Base-by-base conservation (phyloP, 176 grass and related monocot species). In the Oryza australiensis region DNA sequence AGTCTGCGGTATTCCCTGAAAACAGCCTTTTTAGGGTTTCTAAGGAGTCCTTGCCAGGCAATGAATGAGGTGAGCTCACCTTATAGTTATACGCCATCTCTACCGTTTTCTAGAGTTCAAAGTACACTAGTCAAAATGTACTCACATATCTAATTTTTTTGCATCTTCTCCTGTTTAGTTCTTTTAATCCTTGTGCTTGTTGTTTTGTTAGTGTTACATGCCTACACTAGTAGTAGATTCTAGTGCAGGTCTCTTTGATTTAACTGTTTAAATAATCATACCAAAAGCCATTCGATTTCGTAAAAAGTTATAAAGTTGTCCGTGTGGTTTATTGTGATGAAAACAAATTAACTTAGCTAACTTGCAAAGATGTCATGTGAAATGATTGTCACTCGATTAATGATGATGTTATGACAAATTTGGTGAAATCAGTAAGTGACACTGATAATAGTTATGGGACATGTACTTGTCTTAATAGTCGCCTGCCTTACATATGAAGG, bases 1-100 rank as follows among this genome's bases (percentile, higher is more conserved):
- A 99, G 97, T 83, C 89, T 99, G 68, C 86, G 78, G 26, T 96
- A 90, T 79, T 88, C 89, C 45, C 38, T 99, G 83, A 91, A 86
- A 77, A 81, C 83, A 63, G 87, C 82, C 13, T 87, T 94, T 92
- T 83, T 94, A 89, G 97, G 93, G 63, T 99, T 99, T 87, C 55
- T 99, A 82, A 86, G 87, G 66, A 90, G 87, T 72, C 88, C 87
- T 86, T 89, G 86, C 82, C 91, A 88, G 66, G 88, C 59, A 71
- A 90, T 96, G 73, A 77, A 88, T 72, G 91, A 99, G 87, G 97
- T 96, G 86, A 86, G 79, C 46, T 85, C 28, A 42, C 28, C 74
- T 71, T 59, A 70, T 71, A 62, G 67, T 73, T 62, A 29, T 79
- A 57, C 38, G 62, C 66, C 48, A 62, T 66, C 53, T 68, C 62